Evolutionary conservation across 2,329 filamentous ascomycete genomes (phyloP), one percentile per base, ranked within the genome.

Genomic region (Arthroderma sp.): DNA sequence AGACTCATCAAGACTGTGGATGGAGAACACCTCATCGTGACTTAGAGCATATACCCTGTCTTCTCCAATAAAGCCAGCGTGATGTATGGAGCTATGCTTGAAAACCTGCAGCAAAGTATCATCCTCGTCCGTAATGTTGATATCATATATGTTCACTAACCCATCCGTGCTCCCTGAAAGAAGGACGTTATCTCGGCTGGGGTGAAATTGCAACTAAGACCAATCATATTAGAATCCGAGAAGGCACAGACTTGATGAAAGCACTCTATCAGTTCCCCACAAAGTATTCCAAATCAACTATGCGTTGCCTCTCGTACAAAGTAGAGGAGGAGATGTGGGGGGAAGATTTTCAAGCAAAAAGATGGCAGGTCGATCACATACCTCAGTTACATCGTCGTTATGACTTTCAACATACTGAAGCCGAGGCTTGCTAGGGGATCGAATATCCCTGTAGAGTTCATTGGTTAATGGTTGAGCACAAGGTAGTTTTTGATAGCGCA

Each of bases 111-210:
- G 66, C 29, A 80, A 61, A 1, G 76, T 75, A 42, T 81, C 77
- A 44, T 81, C 77, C 58, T 81, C 77, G 40, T 75, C 73, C 2
- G 59, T 54, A 36, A 77, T 67, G 27, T 66, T 68, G 27, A 70
- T 72, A 57, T 81, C 71, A 57, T 80, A 80, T 46, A 80, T 63
- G 50, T 77, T 78, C 49, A 80, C 68, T 0, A 80, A 67, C 3
- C 76, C 76, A 54, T 81, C 77, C 15, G 77, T 80, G 54, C 74
- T 77, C 34, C 74, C 75, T 7, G 75, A 78, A 1, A 81, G 67
- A 4, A 80, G 66, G 15, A 75, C 59, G 33, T 69, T 68, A 11
- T 66, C 67, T n/a, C 68, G 66, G 8, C 60, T 66, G 22, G 72
- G 72, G 56, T 76, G 72, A 50, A 72, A 69, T 59, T 70, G 64